Evolutionary conservation across 805 yeast species (phyloP).

Genomic region (Saccharomyces paradoxus): DNA sequence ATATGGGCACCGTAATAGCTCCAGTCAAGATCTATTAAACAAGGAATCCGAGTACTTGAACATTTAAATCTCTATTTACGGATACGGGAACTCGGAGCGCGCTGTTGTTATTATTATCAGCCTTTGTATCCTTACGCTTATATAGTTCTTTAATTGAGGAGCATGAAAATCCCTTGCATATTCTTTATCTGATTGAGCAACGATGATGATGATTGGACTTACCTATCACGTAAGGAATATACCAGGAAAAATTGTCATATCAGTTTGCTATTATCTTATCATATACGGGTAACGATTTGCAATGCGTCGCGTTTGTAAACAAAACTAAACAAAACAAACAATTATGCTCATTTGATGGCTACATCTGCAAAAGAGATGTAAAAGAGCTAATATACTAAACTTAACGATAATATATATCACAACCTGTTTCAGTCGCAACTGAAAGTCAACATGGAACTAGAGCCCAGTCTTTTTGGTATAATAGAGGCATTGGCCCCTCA

Average conservation of each 20-base stretch:
- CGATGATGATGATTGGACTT: neutral
- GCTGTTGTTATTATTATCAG: neutral
- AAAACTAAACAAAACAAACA: neutral
- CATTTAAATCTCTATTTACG: slow-evolving; percentile 9
- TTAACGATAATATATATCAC: neutral
- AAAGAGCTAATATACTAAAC: neutral
- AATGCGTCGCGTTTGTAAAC: neutral
- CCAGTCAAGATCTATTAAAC: slow-evolving; percentile 30
- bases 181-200: neutral
- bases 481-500: slow-evolving; percentile 23
- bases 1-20: slow-evolving; percentile 25
- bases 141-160: neutral
- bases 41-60: slow-evolving; percentile 33
- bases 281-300: neutral
- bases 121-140: neutral
- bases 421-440: neutral
- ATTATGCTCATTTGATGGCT: neutral
- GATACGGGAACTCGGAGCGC: neutral
- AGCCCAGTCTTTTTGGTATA: slow-evolving; percentile 12
- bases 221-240: neutral
- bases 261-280: neutral
- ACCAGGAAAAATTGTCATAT: neutral
- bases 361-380: neutral
- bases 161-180: neutral
- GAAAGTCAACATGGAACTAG: slow-evolving; percentile 16